A percentile compares a stretch with the other conserved stretches of the same genome.
phyloP scores from a whole-genome alignment of 192 early-diverging fungal species.

The Coemansia sp. region DNA sequence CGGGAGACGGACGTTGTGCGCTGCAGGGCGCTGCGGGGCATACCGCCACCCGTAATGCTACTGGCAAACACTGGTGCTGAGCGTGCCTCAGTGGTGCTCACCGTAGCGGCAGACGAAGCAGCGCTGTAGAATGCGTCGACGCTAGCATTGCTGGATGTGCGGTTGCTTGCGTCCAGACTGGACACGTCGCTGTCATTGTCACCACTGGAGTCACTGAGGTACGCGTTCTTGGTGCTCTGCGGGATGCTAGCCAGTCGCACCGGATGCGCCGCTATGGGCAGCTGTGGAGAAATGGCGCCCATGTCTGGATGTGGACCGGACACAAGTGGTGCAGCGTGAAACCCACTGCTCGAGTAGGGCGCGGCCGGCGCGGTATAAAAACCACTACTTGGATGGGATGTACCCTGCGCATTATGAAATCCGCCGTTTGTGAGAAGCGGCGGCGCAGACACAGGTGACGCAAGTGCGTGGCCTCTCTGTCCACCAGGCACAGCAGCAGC shows the following conservation, averaged over 20 bases:
- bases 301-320: not conserved
- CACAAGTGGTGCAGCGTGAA: not conserved
- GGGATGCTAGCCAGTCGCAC: constrained; percentile 39
- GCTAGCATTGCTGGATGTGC: constrained; percentile 20
- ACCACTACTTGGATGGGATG: too few species aligned
- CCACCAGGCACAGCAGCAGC: not conserved
- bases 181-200: constrained; percentile 11
- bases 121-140: constrained; percentile 27
- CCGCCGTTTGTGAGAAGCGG: not conserved
- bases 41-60: not conserved
- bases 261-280: constrained; percentile 21
- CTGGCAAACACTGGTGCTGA: not conserved
- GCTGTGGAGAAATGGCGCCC: too few species aligned
- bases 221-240: constrained; percentile 32
- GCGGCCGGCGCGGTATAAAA: too few species aligned
- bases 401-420: too few species aligned
- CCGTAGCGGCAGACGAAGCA: not conserved
- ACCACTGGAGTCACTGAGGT: constrained; percentile 40
- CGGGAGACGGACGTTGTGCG: not conserved
- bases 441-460: constrained; percentile 4
- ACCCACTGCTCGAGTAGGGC: too few species aligned
- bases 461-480: not conserved
- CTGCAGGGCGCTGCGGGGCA: not conserved
- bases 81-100: not conserved
- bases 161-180: constrained; percentile 17